Evolutionary conservation across 2,329 filamentous ascomycete species (phyloP), one percentile per base, ranked within the genome.

Genomic region (Exserohilum rostratum): DNA sequence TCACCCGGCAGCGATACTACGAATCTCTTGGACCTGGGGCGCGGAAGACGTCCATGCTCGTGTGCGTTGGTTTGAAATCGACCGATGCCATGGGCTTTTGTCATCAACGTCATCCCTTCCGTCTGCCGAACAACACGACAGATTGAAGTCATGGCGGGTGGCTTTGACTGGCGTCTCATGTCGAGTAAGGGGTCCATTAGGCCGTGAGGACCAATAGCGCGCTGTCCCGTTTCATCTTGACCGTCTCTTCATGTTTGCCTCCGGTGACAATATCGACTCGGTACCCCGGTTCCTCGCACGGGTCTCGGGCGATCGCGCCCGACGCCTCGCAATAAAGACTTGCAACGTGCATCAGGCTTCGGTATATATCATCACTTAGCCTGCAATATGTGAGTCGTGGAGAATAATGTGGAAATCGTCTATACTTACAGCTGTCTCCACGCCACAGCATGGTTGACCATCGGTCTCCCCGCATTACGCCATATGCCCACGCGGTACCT

Each of bases 71-170:
- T 57, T 58, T 51, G 27, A 53, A 50, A 56, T 60, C 51, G 35
- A 46, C 33, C 43, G 50, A 54, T 58, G 50, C 22, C 39, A 43
- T 34, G 34, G 9, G 33, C 47, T 58, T 58, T 60, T 60, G 61
- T 62, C 61, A 62, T 60, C 61, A 52, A 40, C 61, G 52, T 55
- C 53, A 55, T 55, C 10, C 34, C 37, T 50, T 52, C n/a, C 15
- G 30, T 40, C 18, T 55, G 30, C 48, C 52, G 47, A 46, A 46
- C 35, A 44, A 39, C 20, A 18, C 52, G 22, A 31, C 50, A 31
- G 15, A 7, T 31, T 55, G 52, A 47, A 43, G 42, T 58, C 35
- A 46, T 49, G 25, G 37, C 55, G 38, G 43, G 37, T 22, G 35
- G 37, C 18, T 37, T 7, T 12, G 27, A 20, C 17, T 42, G 40